These are phyloP conservation scores for Paramecium pentaurelia DNA, from an alignment of 73 alveolate species.

Conservation along the genomic window DNA sequence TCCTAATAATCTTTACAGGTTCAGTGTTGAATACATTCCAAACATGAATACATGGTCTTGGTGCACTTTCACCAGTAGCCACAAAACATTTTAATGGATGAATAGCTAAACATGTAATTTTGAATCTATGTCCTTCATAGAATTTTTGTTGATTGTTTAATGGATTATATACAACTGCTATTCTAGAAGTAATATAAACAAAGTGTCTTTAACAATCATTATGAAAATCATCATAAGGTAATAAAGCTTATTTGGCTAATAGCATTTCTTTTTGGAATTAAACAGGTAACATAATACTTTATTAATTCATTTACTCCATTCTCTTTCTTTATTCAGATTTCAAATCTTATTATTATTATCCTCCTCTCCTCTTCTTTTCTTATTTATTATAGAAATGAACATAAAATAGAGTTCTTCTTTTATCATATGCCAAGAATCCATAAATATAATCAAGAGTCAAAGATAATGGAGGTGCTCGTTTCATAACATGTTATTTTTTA, in stretches of 20 bases:
- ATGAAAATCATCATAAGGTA: conserved; percentile 53
- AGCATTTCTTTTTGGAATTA: conserved; percentile 28
- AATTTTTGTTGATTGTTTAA: conserved; percentile 76
- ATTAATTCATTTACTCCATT: conserved; percentile 33
- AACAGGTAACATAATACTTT: conserved; percentile 25
- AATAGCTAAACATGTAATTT: conserved; percentile 82
- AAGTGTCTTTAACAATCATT: conserved; percentile 74
- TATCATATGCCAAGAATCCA: conserved; percentile 76
- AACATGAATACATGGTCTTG: conserved; percentile 77
- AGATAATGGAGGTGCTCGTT: conserved; percentile 73
- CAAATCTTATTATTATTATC: background rate
- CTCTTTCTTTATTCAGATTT: conserved; percentile 23
- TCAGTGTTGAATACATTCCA: conserved; percentile 91
- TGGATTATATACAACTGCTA: conserved; percentile 85
- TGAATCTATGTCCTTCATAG: conserved; percentile 91
- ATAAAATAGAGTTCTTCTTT: conserved; percentile 72
- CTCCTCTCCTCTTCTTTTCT: background rate
- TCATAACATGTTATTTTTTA: conserved; percentile 40
- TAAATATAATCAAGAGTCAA: conserved; percentile 74
- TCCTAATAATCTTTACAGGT: conserved; percentile 64
- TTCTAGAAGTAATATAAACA: conserved; percentile 78
- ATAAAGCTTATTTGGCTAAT: background rate
- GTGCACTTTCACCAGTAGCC: conserved; percentile 93
- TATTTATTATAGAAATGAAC: conserved; percentile 63
- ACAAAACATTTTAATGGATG: conserved; percentile 80